These are phyloP conservation scores for Boletus rufocinnamomeus DNA, from an alignment of 768 basidiomycete species.

Conservation along the genomic window DNA sequence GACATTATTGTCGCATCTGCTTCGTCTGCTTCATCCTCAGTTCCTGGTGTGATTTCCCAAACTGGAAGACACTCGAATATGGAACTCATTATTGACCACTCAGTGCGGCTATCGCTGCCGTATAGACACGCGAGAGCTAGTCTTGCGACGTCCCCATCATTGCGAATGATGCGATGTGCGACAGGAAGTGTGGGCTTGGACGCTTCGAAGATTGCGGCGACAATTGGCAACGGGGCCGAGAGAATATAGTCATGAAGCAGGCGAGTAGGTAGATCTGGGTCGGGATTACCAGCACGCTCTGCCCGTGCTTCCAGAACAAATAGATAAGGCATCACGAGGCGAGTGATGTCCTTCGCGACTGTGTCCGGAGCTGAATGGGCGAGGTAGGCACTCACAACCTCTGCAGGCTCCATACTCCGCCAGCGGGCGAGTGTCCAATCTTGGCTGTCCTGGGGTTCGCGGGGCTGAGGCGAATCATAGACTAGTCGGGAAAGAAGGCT, in stretches of 20 bases:
- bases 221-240: slow-evolving; percentile 62
- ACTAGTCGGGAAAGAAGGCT: slow-evolving; percentile 83
- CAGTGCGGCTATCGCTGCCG: slow-evolving; percentile 67
- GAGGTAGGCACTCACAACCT: slow-evolving; percentile 76
- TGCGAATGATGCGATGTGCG: slow-evolving; percentile 70
- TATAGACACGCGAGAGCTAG: slow-evolving; percentile 89
- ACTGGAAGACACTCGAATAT: slow-evolving; percentile 97
- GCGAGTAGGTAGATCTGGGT: slow-evolving; percentile 63
- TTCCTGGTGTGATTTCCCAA: slow-evolving; percentile 66
- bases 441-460: slow-evolving; percentile 42
- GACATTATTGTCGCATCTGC: slow-evolving; percentile 82
- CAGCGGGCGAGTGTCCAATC: slow-evolving; percentile 81
- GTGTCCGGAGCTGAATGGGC: slow-evolving; percentile 65
- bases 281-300: slow-evolving; percentile 76
- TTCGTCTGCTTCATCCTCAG: slow-evolving; percentile 66
- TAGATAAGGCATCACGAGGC: slow-evolving; percentile 88
- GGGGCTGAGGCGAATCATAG: slow-evolving; percentile 68
- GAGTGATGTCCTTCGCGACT: slow-evolving; percentile 66
- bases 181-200: slow-evolving; percentile 86
- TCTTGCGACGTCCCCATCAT: slow-evolving; percentile 82
- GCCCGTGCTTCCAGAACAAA: slow-evolving; percentile 88
- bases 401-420: slow-evolving; percentile 63
- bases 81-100: slow-evolving; percentile 83
- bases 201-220: slow-evolving; percentile 79
- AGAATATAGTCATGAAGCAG: slow-evolving; percentile 75